Conservation (phyloP, 2,329 filamentous ascomycete genomes). For the Sarocladium strictum region DNA sequence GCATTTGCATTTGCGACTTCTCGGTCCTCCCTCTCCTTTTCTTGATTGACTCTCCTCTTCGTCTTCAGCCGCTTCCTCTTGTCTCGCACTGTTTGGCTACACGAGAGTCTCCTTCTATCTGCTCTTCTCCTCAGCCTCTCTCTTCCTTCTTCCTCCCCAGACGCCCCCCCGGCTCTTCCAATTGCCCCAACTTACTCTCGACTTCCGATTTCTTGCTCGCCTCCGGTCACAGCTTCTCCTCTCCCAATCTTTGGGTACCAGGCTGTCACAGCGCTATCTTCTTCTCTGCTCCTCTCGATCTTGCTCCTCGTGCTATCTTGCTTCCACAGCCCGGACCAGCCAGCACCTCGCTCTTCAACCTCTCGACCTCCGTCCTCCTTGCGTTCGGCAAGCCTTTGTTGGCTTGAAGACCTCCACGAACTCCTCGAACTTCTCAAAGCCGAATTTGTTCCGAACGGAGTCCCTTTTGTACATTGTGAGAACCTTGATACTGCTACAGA, state of each 20-base stretch:
- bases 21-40: constrained; percentile 9
- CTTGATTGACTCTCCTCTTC: constrained; percentile 1
- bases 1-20: constrained; percentile 6
- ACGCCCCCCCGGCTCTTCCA: not conserved
- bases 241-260: not conserved
- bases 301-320: not conserved
- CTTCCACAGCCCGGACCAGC: not conserved
- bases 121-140: not conserved
- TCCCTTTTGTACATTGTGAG: not conserved
- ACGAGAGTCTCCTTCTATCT: not conserved
- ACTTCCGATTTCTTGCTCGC: not conserved
- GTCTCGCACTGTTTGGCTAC: not conserved
- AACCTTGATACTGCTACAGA: too few relatives aligned
- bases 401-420: not conserved
- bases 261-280: not conserved
- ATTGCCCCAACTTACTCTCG: not conserved
- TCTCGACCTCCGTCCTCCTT: not conserved
- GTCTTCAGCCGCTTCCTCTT: not conserved
- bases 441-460: not conserved
- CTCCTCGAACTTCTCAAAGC: not conserved
- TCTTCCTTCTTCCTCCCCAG: not conserved
- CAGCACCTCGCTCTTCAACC: not conserved
- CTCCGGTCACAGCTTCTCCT: not conserved
- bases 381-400: not conserved
- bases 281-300: not conserved